A percentile compares a stretch with the other conserved stretches of the same genome.
phyloP scores from a whole-genome alignment of 2,329 filamentous ascomycete genomes.

The Pseudocercospora pini-densiflorae region DNA sequence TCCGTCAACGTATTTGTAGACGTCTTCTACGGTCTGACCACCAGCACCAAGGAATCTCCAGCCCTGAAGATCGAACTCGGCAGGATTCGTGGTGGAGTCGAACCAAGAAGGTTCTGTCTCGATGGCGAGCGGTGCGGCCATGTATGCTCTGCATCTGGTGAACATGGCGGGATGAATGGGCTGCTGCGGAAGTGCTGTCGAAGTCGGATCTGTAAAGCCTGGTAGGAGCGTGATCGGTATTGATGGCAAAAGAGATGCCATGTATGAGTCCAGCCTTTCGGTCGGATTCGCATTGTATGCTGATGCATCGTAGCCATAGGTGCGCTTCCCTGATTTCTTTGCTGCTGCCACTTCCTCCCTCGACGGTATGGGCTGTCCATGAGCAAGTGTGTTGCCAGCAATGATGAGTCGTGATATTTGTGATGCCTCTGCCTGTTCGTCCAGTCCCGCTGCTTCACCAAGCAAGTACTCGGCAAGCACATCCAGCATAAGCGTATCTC shows the following conservation, averaged over 20 bases:
- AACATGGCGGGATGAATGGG: constrained; percentile 93
- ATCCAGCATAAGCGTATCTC: constrained; percentile 74
- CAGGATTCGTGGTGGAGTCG: constrained; percentile 89
- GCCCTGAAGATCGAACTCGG: constrained; percentile 87
- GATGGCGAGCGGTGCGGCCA: constrained; percentile 44
- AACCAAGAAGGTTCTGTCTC: constrained; percentile 66
- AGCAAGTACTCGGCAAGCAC: constrained; percentile 86
- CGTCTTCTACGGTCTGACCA: constrained; percentile 91
- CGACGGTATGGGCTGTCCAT: constrained; percentile 52
- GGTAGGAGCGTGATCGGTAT: constrained; percentile 89
- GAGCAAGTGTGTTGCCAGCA: constrained; percentile 81
- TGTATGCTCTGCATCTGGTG: constrained; percentile 72
- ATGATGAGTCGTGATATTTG: constrained; percentile 85
- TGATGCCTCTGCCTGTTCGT: constrained; percentile 63
- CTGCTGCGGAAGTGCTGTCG: constrained; percentile 88
- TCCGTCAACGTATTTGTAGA: constrained; percentile 81
- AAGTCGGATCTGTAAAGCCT: constrained; percentile 83
- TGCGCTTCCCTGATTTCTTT: constrained; percentile 65
- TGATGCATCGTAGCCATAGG: constrained; percentile 92
- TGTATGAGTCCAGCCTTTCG: constrained; percentile 80
- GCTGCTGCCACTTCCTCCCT: constrained; percentile 50
- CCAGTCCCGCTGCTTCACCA: constrained; percentile 72
- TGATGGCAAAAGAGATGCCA: constrained; percentile 78
- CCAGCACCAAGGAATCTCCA: constrained; percentile 85
- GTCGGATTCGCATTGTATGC: constrained; percentile 87